Conservation (phyloP, 2,329 filamentous ascomycete species). For the Cladophialophora chaetospira region DNA sequence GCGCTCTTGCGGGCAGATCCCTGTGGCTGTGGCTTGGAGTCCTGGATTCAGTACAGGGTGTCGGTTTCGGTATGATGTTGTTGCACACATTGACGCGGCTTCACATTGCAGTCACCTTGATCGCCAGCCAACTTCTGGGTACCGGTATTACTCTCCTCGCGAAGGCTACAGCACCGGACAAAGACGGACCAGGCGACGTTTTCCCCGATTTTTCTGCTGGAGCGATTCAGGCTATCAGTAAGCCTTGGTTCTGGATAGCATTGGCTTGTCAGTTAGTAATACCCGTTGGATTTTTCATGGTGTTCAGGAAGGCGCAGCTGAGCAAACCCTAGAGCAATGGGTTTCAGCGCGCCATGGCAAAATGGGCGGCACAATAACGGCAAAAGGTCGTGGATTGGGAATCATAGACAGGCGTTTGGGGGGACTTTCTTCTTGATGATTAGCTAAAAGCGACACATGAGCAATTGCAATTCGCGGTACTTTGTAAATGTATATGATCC, state of each 20-base stretch:
- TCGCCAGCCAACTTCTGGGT: conserved; percentile 64
- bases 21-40: conserved; percentile 70
- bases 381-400: too few species aligned
- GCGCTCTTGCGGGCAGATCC: conserved; percentile 57
- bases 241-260: conserved; percentile 64
- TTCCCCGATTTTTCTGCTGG: conserved; percentile 64
- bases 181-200: conserved; percentile 62
- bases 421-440: too few species aligned
- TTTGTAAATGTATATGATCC: too few species aligned
- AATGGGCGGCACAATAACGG: too few species aligned
- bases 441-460: too few species aligned
- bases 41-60: conserved; percentile 65
- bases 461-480: too few species aligned
- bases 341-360: too few species aligned
- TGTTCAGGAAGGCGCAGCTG: conserved; percentile 49
- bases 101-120: conserved; percentile 64
- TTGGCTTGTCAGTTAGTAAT: conserved; percentile 60
- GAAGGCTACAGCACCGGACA: conserved; percentile 62
- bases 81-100: conserved; percentile 65
- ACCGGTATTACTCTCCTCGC: conserved; percentile 64
- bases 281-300: conserved; percentile 57
- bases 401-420: too few species aligned
- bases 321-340: conserved; percentile 43
- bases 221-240: conserved; percentile 48
- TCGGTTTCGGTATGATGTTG: conserved; percentile 69